Conservation (phyloP, 1,139 yeast species). For the Diutina catenulata region DNA sequence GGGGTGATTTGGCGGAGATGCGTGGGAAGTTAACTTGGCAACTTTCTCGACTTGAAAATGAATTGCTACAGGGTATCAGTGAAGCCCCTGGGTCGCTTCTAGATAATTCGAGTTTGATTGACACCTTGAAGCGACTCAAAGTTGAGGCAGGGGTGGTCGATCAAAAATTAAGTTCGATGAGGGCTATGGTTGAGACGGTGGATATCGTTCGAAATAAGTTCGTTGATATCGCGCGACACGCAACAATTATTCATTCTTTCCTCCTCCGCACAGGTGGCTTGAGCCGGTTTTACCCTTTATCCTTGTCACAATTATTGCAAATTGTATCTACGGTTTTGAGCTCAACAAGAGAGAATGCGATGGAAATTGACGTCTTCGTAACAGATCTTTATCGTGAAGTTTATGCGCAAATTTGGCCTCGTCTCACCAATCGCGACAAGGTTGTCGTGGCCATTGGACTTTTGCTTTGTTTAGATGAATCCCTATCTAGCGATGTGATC, state of each 20-base stretch:
- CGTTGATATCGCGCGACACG: no score
- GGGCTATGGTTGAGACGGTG: background rate
- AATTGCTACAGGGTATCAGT: background rate
- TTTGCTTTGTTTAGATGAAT: no score
- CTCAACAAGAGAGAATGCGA: no score
- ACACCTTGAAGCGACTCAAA: background rate
- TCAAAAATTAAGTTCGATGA: background rate
- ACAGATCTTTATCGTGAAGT: background rate
- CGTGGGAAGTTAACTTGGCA: background rate
- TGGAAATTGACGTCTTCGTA: background rate
- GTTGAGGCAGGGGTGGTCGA: background rate
- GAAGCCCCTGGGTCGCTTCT: background rate
- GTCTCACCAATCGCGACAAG: background rate
- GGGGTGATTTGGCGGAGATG: background rate
- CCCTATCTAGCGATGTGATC: no score
- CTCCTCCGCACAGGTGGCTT: no score
- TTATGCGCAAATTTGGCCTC: background rate
- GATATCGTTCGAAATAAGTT: background rate
- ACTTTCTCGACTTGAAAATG: background rate
- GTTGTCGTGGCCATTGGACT: background rate
- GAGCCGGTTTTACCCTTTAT: no score
- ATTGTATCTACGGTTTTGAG: no score
- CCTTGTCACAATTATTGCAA: no score
- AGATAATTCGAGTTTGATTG: background rate
- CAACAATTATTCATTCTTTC: no score